Conservation (phyloP, 441 rosid genomes). For the California macrophylla region DNA sequence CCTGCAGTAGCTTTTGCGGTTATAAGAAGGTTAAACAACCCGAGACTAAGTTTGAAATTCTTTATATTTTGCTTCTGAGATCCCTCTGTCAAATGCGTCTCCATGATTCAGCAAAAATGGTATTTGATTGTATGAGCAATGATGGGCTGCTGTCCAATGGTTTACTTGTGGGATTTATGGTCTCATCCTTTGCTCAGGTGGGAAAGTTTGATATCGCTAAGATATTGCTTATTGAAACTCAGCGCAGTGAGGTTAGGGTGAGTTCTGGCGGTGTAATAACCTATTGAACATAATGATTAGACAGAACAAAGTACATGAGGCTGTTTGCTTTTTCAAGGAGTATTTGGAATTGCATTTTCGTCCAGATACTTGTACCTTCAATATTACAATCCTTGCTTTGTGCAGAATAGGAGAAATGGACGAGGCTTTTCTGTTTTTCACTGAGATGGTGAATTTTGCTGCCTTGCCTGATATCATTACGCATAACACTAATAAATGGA, state of each 20-base stretch:
- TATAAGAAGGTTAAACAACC: constrained; percentile 40
- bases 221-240: constrained; percentile 41
- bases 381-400: constrained; percentile 59
- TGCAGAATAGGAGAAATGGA: constrained; percentile 40
- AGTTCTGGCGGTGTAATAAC: constrained; percentile 31
- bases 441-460: constrained; percentile 44
- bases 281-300: constrained; percentile 46
- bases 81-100: constrained; percentile 50
- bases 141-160: constrained; percentile 52
- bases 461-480: constrained; percentile 60
- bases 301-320: constrained; percentile 40
- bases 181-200: constrained; percentile 34
- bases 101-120: constrained; percentile 36
- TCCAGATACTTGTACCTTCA: constrained; percentile 58
- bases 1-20: constrained; percentile 55
- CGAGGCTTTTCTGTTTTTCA: constrained; percentile 38
- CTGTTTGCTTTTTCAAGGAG: constrained; percentile 39
- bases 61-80: constrained; percentile 51
- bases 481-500: constrained; percentile 64
- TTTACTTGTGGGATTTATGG: constrained; percentile 36
- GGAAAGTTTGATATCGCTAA: constrained; percentile 37
- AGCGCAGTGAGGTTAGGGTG: constrained; percentile 28
- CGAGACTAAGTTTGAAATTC: constrained; percentile 51
- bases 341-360: constrained; percentile 32
- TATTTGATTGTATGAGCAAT: constrained; percentile 50